phyloP scores from a whole-genome alignment of 2,329 filamentous ascomycete genomes.

The Pseudofabraea citricarpa region DNA sequence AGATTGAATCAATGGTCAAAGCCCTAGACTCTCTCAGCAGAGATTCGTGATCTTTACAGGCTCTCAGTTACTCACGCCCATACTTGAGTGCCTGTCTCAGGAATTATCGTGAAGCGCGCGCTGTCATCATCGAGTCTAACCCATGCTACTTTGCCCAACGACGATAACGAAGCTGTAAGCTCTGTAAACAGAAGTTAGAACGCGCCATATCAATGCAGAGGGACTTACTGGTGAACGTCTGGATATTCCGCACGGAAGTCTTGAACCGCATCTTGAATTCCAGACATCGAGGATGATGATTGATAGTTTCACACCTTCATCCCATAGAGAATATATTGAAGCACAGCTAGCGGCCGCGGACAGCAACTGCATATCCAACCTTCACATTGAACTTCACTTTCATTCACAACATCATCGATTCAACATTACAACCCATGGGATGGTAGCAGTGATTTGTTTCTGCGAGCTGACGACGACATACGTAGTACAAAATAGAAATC shows the following conservation, averaged over 20 bases:
- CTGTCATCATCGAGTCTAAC: constrained; percentile 76
- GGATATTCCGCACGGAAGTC: constrained; percentile 61
- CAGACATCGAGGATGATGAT: not conserved
- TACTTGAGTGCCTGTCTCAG: constrained; percentile 90
- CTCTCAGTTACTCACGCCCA: constrained; percentile 67
- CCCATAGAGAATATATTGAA: no score
- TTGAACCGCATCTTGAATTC: constrained; percentile 56
- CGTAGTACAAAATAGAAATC: no score
- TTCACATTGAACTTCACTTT: no score
- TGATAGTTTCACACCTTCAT: not conserved
- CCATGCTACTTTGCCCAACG: constrained; percentile 40
- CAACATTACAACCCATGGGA: no score
- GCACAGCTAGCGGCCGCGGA: no score
- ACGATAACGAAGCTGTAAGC: constrained; percentile 58
- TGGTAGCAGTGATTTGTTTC: no score
- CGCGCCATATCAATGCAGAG: not conserved
- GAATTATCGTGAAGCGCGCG: constrained; percentile 91
- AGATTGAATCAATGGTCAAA: constrained; percentile 74
- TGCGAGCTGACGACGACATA: no score
- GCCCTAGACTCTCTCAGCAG: constrained; percentile 39
- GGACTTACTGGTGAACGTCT: constrained; percentile 57
- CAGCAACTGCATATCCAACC: no score
- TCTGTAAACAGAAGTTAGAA: constrained; percentile 36
- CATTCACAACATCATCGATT: no score
- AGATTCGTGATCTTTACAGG: constrained; percentile 6